Evolutionary conservation across 768 basidiomycete genomes (phyloP), one percentile per base, ranked within the genome.

Genomic region (Trametes gibbosa): DNA sequence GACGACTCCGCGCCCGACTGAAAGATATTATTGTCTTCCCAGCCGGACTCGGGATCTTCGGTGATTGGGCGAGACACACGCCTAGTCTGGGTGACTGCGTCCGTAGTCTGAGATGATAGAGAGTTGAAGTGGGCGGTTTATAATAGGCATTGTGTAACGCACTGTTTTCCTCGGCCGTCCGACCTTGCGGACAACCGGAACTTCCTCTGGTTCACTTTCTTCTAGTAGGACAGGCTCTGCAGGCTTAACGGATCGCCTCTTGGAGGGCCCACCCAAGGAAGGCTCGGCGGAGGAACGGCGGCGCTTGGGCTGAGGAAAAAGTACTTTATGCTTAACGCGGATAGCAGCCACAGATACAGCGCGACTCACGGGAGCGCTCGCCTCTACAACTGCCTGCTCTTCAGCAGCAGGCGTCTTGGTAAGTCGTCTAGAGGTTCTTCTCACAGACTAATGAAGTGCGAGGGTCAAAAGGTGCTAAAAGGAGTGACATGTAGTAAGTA

Each of bases 1-100:
- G 90, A 90, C n/a, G 87, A 89, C 65, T 93, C 91, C 5, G 87
- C 87, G n/a, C 90, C 91, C 9, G 90, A 92, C 68, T 94, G 91
- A 70, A 94, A 94, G 27, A 92, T 84, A 63, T 94, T 93, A 67
- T 91, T 92, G 63, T 92, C 91, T 67, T 93, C 91, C 90, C 91
- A 93, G 34, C 89, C 90, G 65, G 90, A 92, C 25, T 62, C 61
- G 3, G 56, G 51, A 53, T 90, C 69, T 17, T 68, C 69, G 1
- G 56, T 32, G 50, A 59, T 61, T 34, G 68, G 61, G 48, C 68
- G 61, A 21, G 87, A 86, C 13, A 79, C 75, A 37, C 85, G 81
- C 29, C 87, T 83, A 32, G 76, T 75, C 62, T 80, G 78, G n/a
- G 75, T 69, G 14, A 77, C 79, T 14, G 81, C 81, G 24, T 80